Base-by-base conservation (phyloP, 345 rosid genomes). In the Citrus hindsii region DNA sequence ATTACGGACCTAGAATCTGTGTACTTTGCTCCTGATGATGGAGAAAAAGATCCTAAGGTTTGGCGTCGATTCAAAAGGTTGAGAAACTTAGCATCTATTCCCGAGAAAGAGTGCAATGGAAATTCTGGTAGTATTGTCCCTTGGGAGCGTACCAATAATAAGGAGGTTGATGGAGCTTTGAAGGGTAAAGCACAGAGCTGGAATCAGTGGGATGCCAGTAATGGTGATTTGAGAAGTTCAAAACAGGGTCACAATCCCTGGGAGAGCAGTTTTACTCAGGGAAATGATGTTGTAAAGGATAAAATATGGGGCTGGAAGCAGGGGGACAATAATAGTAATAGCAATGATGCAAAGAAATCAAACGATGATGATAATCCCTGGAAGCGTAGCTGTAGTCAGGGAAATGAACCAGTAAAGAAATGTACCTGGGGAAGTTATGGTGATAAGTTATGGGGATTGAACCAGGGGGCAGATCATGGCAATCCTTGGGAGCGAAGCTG, bases 1-100 rank as follows among this genome's bases (percentile, higher is more conserved):
- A 79, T 92, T 62, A 81, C 60, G 81, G 94, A 93, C 71, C 56
- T 92, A 35, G 98, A 93, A 71, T 71, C 24, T 9, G 90, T 84
- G 48, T 88, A 83, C 75, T 89, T 87, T 82, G 86, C 85, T 69
- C 90, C 88, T 2, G 86, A 72, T 3, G 83, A 84, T 42, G 89
- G 71, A 71, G 83, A 86, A 73, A 46, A 74, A 5, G 82, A 77
- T 59, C 38, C 35, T 32, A 81, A 67, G 73, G 56, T 78, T 14
- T 82, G 80, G 66, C 46, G 76, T 63, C 72, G 74, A 59, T 84
- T 82, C 67, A 81, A 30, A 69, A 67, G 53, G 28, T 51, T 61
- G 32, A 78, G 69, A 62, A 65, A 82, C 33, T 69, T 76, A 40
- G 40, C 67, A 2, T 35, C 75, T 27, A 46, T 46, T 59, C 83